A percentile compares a stretch with the other conserved stretches of the same genome.
phyloP scores from a whole-genome alignment of 2,329 filamentous ascomycete genomes.

The Claviceps purpurea region DNA sequence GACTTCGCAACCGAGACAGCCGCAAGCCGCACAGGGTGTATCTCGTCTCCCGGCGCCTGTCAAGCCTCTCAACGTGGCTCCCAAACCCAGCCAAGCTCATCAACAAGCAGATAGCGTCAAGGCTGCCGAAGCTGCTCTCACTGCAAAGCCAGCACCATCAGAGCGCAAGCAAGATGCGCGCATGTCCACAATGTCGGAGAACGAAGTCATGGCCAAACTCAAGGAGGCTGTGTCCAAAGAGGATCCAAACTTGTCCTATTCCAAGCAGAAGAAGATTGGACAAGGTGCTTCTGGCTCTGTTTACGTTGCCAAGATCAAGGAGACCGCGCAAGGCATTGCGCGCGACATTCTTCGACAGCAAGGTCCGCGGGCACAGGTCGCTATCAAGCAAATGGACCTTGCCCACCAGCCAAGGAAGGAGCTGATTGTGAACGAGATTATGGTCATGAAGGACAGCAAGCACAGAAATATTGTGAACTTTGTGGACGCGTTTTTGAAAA shows the following conservation, averaged over 20 bases:
- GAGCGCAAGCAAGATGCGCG: slow-evolving; percentile 84
- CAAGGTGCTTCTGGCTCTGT: slow-evolving; percentile 96
- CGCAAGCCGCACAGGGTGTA: slow-evolving; percentile 30
- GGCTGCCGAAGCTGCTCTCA: slow-evolving; percentile 79
- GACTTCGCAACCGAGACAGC: slow-evolving; percentile 34
- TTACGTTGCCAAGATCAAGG: slow-evolving; percentile 92
- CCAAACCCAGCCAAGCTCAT: slow-evolving; percentile 42
- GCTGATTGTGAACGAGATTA: slow-evolving; percentile 97
- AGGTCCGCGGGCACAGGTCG: slow-evolving; percentile 75
- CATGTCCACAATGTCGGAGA: slow-evolving; percentile 97
- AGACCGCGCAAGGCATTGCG: slow-evolving; percentile 75
- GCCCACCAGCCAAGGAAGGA: slow-evolving; percentile 95
- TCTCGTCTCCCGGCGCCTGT: slow-evolving; percentile 47
- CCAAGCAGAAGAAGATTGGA: slow-evolving; percentile 99
- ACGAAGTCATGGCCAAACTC: slow-evolving; percentile 90
- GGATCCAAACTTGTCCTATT: slow-evolving; percentile 87
- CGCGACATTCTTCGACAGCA: slow-evolving; percentile 66
- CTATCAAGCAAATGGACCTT: slow-evolving; percentile 99
- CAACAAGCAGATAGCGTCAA: slow-evolving; percentile 56
- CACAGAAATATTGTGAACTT: slow-evolving; percentile 99
- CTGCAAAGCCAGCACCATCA: slow-evolving; percentile 59
- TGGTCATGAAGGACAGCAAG: slow-evolving; percentile 99
- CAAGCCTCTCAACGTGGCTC: slow-evolving; percentile 66
- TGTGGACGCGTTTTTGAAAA: slow-evolving; percentile 88
- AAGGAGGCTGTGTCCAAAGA: slow-evolving; percentile 93